Conservation (phyloP, 1,284 basidiomycete species). For the Takashimella koratensis region DNA sequence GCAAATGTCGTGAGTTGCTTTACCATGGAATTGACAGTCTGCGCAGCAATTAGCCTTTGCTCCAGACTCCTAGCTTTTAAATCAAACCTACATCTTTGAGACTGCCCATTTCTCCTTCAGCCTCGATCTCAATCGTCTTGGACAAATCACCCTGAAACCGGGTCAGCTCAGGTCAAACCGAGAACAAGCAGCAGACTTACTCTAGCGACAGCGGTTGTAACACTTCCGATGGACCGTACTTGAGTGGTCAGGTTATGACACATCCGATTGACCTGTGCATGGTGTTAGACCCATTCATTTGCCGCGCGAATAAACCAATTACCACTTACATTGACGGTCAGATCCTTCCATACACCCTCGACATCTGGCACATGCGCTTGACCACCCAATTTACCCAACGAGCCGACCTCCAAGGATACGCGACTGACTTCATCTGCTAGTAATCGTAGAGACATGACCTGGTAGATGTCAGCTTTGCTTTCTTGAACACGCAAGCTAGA, state of each 20-base stretch:
- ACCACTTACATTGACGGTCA: constrained; percentile 73
- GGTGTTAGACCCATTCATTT: too few relatives aligned
- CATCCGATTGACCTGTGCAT: constrained; percentile 77
- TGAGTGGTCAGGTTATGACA: constrained; percentile 89
- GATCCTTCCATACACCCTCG: constrained; percentile 90
- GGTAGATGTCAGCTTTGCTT: not conserved
- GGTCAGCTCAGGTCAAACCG: too few relatives aligned
- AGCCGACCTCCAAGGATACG: constrained; percentile 91
- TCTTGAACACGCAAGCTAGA: not conserved
- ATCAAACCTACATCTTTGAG: constrained; percentile 59
- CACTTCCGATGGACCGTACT: constrained; percentile 85
- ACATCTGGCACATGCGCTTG: constrained; percentile 86
- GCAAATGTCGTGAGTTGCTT: constrained; percentile 88
- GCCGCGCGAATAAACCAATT: too few relatives aligned
- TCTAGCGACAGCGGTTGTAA: constrained; percentile 83
- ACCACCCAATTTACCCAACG: constrained; percentile 83
- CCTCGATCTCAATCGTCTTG: constrained; percentile 60
- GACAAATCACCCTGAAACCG: constrained; percentile 49
- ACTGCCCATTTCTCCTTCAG: constrained; percentile 87
- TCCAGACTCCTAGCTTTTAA: too few relatives aligned
- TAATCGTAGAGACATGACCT: constrained; percentile 73
- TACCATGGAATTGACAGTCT: constrained; percentile 65
- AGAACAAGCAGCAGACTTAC: constrained; percentile 26
- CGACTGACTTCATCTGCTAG: constrained; percentile 94
- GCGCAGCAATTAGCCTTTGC: not conserved